These are phyloP conservation scores for Aquilaria yunnanensis DNA, from an alignment of 345 rosid species.

Conservation along the genomic window DNA sequence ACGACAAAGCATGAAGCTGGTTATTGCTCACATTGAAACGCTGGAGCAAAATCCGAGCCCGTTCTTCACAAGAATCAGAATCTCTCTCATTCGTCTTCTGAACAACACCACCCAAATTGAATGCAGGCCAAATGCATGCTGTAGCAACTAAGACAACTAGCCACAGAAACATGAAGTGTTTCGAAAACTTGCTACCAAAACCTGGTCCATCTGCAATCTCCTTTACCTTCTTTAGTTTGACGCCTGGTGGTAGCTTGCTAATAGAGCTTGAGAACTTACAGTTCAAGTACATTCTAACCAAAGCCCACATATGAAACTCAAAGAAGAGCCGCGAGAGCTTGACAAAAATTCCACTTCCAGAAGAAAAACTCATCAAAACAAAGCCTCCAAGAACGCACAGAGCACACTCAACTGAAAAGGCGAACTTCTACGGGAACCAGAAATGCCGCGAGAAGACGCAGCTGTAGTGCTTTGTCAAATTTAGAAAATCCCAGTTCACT, in stretches of 20 bases:
- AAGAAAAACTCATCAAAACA: conserved; percentile 37
- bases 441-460: conserved; percentile 11
- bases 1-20: conserved; percentile 55
- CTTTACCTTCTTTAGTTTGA: conserved; percentile 37
- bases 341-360: conserved; percentile 32
- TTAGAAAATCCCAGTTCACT: conserved; percentile 8
- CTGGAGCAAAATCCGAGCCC: conserved; percentile 36
- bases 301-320: conserved; percentile 26
- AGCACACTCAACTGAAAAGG: conserved; percentile 20
- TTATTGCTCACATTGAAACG: conserved; percentile 58
- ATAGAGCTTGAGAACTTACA: conserved; percentile 37
- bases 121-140: conserved; percentile 34
- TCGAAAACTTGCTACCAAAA: conserved; percentile 34
- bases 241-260: conserved; percentile 29
- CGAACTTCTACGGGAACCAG: conserved; percentile 9
- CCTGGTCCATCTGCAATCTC: conserved; percentile 28
- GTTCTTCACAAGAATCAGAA: conserved; percentile 33
- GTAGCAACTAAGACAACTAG: conserved; percentile 28
- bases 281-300: conserved; percentile 47
- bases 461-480: conserved; percentile 1
- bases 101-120: conserved; percentile 19
- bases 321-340: conserved; percentile 25
- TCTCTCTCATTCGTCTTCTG: conserved; percentile 14
- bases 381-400: conserved; percentile 13
- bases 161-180: conserved; percentile 32